Percentiles rank a stretch among this genome's conserved stretches.
These are phyloP conservation scores for Onygenales sp. DNA, from an alignment of 2,329 filamentous ascomycete genomes.

Conservation along the genomic window DNA sequence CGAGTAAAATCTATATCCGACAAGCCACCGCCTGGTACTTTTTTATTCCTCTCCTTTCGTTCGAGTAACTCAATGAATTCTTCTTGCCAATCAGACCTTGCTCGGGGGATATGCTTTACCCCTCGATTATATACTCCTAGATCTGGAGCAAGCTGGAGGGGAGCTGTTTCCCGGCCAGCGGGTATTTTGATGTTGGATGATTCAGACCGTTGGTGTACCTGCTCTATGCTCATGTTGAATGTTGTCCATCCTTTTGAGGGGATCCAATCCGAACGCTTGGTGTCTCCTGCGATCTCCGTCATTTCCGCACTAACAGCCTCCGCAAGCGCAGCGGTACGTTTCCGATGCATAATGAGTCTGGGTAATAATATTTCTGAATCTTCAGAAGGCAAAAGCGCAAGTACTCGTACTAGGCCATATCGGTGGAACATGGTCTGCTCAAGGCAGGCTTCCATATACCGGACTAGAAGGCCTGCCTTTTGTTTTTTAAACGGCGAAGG, in stretches of 20 bases:
- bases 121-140: constrained; percentile 9
- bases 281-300: constrained; percentile 20
- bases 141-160: constrained; percentile 18
- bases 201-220: constrained; percentile 21
- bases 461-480: constrained; percentile 40
- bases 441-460: constrained; percentile 53
- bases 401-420: constrained; percentile 70
- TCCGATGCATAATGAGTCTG: constrained; percentile 45
- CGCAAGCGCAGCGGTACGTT: constrained; percentile 46
- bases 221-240: constrained; percentile 15
- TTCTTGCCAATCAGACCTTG: constrained; percentile 26
- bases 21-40: neutral
- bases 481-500: constrained; percentile 49
- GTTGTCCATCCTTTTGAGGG: constrained; percentile 18
- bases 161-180: constrained; percentile 16
- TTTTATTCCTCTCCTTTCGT: constrained; percentile 8
- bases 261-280: constrained; percentile 21
- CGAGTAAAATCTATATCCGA: neutral
- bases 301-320: constrained; percentile 45
- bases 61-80: constrained; percentile 34
- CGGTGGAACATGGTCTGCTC: constrained; percentile 55
- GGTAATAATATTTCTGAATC: constrained; percentile 55
- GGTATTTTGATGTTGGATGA: constrained; percentile 22
- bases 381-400: constrained; percentile 59
- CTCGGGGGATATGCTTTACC: constrained; percentile 24